phyloP scores from a whole-genome alignment of 1,284 basidiomycete genomes.

The Rhodofomes roseus region DNA sequence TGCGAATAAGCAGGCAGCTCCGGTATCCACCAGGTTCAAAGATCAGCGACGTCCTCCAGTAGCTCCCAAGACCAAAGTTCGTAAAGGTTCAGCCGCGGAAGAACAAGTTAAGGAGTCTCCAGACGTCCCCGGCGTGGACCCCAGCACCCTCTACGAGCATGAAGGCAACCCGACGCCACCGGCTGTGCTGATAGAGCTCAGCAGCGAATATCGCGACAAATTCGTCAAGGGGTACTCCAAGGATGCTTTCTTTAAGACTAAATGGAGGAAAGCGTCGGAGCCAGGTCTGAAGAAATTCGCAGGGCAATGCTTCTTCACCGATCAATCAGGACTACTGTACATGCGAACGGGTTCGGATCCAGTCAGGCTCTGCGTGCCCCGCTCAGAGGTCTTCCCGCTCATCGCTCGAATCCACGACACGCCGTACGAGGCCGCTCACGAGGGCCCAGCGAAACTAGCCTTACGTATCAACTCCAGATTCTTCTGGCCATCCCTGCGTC shows the following conservation, averaged over 20 bases:
- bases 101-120: no score
- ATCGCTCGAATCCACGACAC: constrained; percentile 3
- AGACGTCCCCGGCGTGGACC: no score
- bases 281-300: not conserved
- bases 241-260: not conserved
- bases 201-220: not conserved
- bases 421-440: not conserved
- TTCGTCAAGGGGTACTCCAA: not conserved
- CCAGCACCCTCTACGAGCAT: no score
- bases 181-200: no score
- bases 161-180: no score
- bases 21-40: no score
- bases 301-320: not conserved
- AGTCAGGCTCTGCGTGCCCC: not conserved
- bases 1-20: no score
- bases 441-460: constrained; percentile 4
- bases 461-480: constrained; percentile 16
- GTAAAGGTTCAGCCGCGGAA: no score
- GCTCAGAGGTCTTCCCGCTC: not conserved
- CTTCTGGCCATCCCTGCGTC: constrained; percentile 32
- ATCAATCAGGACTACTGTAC: not conserved
- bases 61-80: no score
- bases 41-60: no score
- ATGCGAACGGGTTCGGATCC: not conserved
- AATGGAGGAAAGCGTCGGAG: not conserved